phyloP scores from a whole-genome alignment of 2,329 filamentous ascomycete species.

The Aspergillus aculeatus region DNA sequence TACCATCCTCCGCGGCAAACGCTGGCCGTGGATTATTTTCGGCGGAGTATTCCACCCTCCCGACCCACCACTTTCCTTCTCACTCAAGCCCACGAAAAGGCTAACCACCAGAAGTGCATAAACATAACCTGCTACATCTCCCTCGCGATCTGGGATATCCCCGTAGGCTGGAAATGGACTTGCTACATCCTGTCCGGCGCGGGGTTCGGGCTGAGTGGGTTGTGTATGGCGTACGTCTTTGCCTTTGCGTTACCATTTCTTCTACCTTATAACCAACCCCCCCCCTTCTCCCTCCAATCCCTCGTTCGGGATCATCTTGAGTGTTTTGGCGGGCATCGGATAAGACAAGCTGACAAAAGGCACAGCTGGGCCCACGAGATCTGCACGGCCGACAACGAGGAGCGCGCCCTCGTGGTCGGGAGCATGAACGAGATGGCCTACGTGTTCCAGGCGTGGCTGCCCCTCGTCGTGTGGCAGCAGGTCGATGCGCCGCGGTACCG shows the following conservation, averaged over 20 bases:
- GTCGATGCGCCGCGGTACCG: conserved; percentile 59
- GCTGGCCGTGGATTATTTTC: too few relatives aligned
- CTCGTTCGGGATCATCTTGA: too few relatives aligned
- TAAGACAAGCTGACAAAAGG: not conserved
- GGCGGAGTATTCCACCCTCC: too few relatives aligned
- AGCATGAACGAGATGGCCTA: conserved; percentile 70
- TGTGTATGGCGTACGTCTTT: conserved; percentile 49
- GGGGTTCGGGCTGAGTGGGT: conserved; percentile 48
- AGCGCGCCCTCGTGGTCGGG: conserved; percentile 64
- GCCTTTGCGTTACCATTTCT: not conserved
- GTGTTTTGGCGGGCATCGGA: not conserved
- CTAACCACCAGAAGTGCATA: conserved; percentile 20
- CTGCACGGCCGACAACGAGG: conserved; percentile 59
- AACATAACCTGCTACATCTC: conserved; percentile 47
- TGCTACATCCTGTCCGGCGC: conserved; percentile 58
- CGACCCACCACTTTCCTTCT: too few relatives aligned
- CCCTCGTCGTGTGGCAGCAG: conserved; percentile 65
- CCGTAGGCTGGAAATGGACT: conserved; percentile 61
- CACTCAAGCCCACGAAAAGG: too few relatives aligned
- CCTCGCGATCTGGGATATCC: conserved; percentile 51
- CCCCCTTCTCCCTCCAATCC: too few relatives aligned
- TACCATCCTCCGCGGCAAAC: too few relatives aligned
- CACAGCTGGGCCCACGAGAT: conserved; percentile 55
- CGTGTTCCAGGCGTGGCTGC: conserved; percentile 68
- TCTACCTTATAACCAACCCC: too few relatives aligned